Evolutionary conservation across 768 basidiomycete species (phyloP), one percentile per base, ranked within the genome.

Genomic region (Mycena capillaripes): DNA sequence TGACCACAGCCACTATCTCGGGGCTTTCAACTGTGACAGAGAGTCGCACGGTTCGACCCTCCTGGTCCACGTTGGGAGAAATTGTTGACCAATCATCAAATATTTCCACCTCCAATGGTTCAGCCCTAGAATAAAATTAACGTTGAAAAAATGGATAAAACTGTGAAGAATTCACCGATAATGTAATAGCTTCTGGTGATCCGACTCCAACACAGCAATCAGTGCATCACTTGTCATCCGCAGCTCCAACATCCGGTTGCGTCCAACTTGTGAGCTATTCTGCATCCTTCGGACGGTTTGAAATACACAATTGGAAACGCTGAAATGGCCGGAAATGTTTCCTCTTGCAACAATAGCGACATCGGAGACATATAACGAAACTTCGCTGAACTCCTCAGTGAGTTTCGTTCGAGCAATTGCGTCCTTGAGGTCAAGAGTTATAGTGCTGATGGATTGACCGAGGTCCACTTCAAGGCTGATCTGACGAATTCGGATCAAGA

Each of bases 11-110:
- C 21, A 89, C 83, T 11, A 96, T 87, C 71, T 91, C 90, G 36
- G 90, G 87, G 61, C 95, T 93, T 32, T 84, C 86, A 38, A 97
- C 89, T 1, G 89, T 89, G 80, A 96, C 96, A n/a, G 91, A 89
- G 25, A 97, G 86, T 34, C 87, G 88, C 7, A 96, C 84, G 32
- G 89, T 89, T 21, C 82, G 86, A 42, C 89, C 85, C 58, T 85
- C 82, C 12, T 82, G 78, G 42, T 85, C 78, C n/a, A 80, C 73
- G 53, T 79, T 75, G 7, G 86, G 74, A 21, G 85, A 84, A 50
- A 86, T 84, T 52, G 82, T 81, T 5, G 92, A 89, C 96, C 96
- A 97, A 78, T 97, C 94, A 74, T 97, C 96, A 74, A 85, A 90
- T 61, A 96, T 90, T 64, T 88, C 88, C 56, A 96, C 86, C 74